Conservation (phyloP, 352 stramenopile genomes). For the Aphanomyces euteiches region DNA sequence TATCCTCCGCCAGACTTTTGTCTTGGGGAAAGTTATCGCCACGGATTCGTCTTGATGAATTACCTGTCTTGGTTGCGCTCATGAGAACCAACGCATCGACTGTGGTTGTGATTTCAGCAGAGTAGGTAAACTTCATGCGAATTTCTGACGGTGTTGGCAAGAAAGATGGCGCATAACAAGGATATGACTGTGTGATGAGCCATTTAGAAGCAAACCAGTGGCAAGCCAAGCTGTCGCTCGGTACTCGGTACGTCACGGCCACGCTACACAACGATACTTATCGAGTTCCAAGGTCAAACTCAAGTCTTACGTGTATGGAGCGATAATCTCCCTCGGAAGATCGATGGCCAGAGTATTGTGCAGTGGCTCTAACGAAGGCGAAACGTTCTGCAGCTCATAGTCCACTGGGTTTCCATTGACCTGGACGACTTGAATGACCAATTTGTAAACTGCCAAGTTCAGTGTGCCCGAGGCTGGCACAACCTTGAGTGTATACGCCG, state of each 20-base stretch:
- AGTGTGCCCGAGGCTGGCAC: too few species aligned
- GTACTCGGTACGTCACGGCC: background rate
- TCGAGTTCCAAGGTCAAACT: too few species aligned
- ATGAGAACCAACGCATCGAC: too few species aligned
- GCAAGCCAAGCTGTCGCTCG: background rate
- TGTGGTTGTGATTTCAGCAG: conserved; percentile 18
- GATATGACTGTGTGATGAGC: conserved; percentile 26
- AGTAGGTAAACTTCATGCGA: conserved; percentile 25
- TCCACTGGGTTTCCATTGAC: background rate
- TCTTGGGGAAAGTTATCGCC: too few species aligned
- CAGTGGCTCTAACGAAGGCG: background rate
- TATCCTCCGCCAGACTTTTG: too few species aligned
- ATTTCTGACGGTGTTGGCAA: background rate
- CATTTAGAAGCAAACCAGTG: conserved; percentile 17
- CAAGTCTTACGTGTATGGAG: conserved; percentile 15
- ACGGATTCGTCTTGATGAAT: too few species aligned
- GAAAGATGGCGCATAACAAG: conserved; percentile 8
- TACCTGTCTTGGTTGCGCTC: too few species aligned
- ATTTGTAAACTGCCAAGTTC: background rate
- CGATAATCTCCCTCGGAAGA: background rate
- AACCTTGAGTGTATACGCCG: conserved; percentile 2
- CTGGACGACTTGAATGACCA: conserved; percentile 1
- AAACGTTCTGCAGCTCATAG: background rate
- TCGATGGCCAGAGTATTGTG: conserved; percentile 9
- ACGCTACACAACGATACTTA: conserved; percentile 3